Conservation (phyloP, 2,329 filamentous ascomycete genomes). For the Nemania sp. region DNA sequence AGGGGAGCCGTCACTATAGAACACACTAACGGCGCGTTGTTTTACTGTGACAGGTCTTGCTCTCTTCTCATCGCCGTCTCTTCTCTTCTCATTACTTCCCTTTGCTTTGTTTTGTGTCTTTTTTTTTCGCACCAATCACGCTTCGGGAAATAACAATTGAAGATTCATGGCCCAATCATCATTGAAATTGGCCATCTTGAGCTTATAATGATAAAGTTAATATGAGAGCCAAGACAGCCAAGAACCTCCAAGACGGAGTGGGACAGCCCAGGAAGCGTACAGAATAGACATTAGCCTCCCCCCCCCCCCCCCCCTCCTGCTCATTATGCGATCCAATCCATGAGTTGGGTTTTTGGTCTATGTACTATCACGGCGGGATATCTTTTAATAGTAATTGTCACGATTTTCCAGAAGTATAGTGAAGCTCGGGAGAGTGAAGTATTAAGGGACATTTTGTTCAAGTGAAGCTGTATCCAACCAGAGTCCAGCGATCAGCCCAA, state of each 20-base stretch:
- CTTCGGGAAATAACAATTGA: not conserved
- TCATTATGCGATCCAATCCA: conserved; percentile 12
- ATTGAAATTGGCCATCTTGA: not conserved
- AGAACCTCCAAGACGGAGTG: conserved; percentile 18
- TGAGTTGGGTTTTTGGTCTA: not conserved
- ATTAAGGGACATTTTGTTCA: not conserved
- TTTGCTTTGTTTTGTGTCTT: too few relatives aligned
- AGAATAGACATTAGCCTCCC: not conserved
- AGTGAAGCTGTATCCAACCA: conserved; percentile 8
- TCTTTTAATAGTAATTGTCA: not conserved
- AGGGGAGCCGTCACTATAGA: not conserved
- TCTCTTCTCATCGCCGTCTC: not conserved
- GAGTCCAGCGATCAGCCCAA: not conserved
- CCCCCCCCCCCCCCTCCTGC: not conserved
- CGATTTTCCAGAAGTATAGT: not conserved
- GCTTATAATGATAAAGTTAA: not conserved
- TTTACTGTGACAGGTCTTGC: too few relatives aligned
- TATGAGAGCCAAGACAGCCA: conserved; percentile 13
- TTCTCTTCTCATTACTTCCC: too few relatives aligned
- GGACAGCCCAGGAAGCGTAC: not conserved
- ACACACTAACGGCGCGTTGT: too few relatives aligned
- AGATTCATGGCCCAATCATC: conserved; percentile 2
- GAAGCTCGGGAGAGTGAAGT: not conserved
- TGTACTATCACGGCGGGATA: not conserved
- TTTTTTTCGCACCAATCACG: conserved; percentile 20